Base-by-base conservation (phyloP, 2,329 filamentous ascomycete species). In the Alternaria dauci region DNA sequence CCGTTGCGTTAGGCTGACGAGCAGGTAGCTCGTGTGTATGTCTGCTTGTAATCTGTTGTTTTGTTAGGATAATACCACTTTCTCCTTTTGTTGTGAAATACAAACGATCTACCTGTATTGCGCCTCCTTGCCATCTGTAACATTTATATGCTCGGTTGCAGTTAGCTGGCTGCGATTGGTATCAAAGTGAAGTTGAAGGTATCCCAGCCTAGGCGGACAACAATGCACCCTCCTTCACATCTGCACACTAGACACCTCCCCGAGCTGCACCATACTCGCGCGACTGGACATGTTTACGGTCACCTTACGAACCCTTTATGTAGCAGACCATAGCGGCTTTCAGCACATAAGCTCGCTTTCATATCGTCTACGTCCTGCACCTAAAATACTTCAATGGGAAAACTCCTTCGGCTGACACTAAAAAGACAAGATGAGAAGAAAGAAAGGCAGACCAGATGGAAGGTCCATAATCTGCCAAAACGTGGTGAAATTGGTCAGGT, bases 41-140 rank as follows among this genome's bases (percentile, higher is more conserved):
- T 59, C 55, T 63, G 57, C 52, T 63, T 66, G 57, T 66, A 66
- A 63, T 63, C 46, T 61, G 46, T 50, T 61, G 47, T 62, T 52
- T 41, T 61, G 53, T 55, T 59, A 63, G 63, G 58, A 66, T 66
- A 66, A 66, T 66, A 63, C 63, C 63, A 66, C 52, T 55, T 38
- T 61, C 60, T 61, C 55, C 38, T 63, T 61, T 50, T 32, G 46
- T 50, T 50, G 28, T n/a, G 20, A 50, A 36, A 36, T 50, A 50
- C 20, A 50, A 36, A 25, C 16, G 8, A 50, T 36, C 20, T 16
- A 50, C 32, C 20, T 38, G 18, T 2, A 36, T 26, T 9, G 5
- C 20, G 8, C 34, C 50, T 28, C 50, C 5, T 3, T 52, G 23
- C 8, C 8, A 8, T 3, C n/a, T 0, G 18, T 25, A 18, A 48